These are phyloP conservation scores for Aspergillus biplanus DNA, from an alignment of 495 filamentous ascomycete genomes.

Conservation along the genomic window DNA sequence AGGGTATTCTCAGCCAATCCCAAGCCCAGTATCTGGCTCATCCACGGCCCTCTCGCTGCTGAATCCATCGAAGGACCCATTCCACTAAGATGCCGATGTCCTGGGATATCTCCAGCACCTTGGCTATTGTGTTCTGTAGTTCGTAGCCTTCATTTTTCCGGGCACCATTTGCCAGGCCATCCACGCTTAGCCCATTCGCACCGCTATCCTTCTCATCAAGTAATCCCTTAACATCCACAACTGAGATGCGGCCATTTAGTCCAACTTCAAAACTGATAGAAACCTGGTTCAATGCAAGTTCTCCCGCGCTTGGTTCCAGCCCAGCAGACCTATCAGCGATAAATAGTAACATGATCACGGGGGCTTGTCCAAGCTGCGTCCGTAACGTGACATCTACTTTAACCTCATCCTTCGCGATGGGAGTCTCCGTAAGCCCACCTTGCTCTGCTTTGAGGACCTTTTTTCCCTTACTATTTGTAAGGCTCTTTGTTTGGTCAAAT, in stretches of 20 bases:
- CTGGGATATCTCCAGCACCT: constrained; percentile 49
- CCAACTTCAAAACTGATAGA: constrained; percentile 61
- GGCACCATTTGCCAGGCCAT: constrained; percentile 30
- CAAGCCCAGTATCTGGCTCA: constrained; percentile 6
- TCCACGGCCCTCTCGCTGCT: constrained; percentile 31
- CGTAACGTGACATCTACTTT: constrained; percentile 51
- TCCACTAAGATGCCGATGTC: constrained; percentile 65
- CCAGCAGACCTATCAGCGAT: constrained; percentile 27
- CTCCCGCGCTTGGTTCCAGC: not conserved
- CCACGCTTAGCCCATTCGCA: constrained; percentile 22
- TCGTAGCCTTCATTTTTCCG: constrained; percentile 37
- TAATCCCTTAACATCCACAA: constrained; percentile 42
- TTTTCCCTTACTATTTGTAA: constrained; percentile 13
- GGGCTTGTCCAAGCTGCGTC: constrained; percentile 48
- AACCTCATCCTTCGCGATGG: constrained; percentile 30
- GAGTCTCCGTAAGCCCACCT: constrained; percentile 5
- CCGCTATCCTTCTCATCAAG: constrained; percentile 25
- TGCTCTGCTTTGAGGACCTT: constrained; percentile 1
- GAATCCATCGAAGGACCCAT: constrained; percentile 40
- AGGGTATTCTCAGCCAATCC: constrained; percentile 18
- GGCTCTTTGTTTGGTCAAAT: not conserved
- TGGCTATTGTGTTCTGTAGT: constrained; percentile 41
- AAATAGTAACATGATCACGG: constrained; percentile 48
- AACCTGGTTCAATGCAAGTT: constrained; percentile 25
- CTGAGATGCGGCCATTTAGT: constrained; percentile 60